Percentiles rank a stretch among this genome's conserved stretches.
phyloP scores from a whole-genome alignment of 352 stramenopile genomes.

The Globisporangium viniferum region DNA sequence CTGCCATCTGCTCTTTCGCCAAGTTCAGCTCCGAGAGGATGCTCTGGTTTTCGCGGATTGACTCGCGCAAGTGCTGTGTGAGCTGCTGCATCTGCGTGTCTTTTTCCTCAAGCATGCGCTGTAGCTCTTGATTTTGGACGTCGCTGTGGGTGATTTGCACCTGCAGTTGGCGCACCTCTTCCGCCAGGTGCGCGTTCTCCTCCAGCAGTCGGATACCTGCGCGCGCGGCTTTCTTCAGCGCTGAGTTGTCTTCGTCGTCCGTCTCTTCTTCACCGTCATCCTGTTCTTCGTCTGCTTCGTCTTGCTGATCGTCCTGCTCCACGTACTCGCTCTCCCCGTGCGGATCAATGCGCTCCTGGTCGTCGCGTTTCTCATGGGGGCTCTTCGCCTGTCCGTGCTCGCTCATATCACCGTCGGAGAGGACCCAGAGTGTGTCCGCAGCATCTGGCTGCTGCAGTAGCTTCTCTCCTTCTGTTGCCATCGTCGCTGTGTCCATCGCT shows the following conservation, averaged over 20 bases:
- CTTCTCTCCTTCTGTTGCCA: neutral
- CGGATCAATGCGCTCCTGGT: neutral
- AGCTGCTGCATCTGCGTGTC: conserved; percentile 34
- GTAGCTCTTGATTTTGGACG: conserved; percentile 36
- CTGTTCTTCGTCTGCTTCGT: neutral
- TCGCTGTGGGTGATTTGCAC: conserved; percentile 33
- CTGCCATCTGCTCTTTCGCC: conserved; percentile 30
- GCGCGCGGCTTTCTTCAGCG: conserved; percentile 55
- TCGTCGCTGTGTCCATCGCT: too few species aligned
- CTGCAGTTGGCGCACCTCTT: conserved; percentile 51
- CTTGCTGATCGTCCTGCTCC: neutral
- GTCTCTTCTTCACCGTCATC: conserved; percentile 4
- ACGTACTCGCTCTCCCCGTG: neutral
- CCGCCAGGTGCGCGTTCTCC: conserved; percentile 64
- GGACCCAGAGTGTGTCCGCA: neutral
- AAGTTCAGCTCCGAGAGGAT: conserved; percentile 43
- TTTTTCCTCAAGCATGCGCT: conserved; percentile 38
- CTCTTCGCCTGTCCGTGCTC: neutral
- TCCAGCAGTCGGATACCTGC: conserved; percentile 67
- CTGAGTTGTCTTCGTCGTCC: conserved; percentile 31
- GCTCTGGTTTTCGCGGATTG: conserved; percentile 57
- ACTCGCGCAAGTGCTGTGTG: conserved; percentile 42
- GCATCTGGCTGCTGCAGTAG: neutral
- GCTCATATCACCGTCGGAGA: neutral
- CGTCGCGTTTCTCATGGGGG: neutral